These are phyloP conservation scores for Fagopyrum tataricum DNA, from an alignment of 148 eudicot genomes.

Conservation along the genomic window DNA sequence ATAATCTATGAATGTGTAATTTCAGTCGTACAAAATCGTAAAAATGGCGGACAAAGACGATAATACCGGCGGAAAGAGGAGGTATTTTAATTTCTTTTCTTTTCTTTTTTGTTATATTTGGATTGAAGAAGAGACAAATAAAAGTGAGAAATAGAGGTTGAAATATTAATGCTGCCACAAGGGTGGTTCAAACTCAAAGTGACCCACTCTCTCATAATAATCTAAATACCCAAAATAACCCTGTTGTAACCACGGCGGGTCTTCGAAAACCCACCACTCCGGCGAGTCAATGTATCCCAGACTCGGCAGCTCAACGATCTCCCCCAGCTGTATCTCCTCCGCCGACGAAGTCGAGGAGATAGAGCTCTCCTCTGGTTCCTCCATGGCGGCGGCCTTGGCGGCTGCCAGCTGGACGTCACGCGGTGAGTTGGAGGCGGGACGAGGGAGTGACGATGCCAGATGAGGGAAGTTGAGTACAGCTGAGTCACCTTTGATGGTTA, in stretches of 20 bases:
- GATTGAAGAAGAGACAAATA: neutral
- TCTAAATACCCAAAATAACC: constrained; percentile 7
- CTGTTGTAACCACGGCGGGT: constrained; percentile 6
- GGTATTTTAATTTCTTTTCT: neutral
- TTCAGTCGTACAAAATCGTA: neutral
- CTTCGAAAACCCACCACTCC: constrained; percentile 30
- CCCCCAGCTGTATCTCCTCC: constrained; percentile 31
- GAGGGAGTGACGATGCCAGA: constrained; percentile 39
- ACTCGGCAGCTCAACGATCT: constrained; percentile 60
- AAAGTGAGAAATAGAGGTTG: neutral
- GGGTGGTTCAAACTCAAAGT: neutral
- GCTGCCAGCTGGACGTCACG: constrained; percentile 67
- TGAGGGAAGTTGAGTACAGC: constrained; percentile 70
- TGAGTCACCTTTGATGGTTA: constrained; percentile 40
- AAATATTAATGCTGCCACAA: constrained; percentile 5
- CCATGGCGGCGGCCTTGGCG: constrained; percentile 51
- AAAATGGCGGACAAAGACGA: neutral
- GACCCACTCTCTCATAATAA: neutral
- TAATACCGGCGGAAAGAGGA: neutral
- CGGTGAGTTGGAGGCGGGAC: constrained; percentile 43
- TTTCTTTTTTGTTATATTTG: neutral
- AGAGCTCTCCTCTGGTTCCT: neutral
- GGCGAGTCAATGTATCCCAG: constrained; percentile 32
- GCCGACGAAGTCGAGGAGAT: constrained; percentile 12
- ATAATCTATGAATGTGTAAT: neutral